These are phyloP conservation scores for Psilocybe azurescens DNA, from an alignment of 768 basidiomycete genomes.

Conservation along the genomic window DNA sequence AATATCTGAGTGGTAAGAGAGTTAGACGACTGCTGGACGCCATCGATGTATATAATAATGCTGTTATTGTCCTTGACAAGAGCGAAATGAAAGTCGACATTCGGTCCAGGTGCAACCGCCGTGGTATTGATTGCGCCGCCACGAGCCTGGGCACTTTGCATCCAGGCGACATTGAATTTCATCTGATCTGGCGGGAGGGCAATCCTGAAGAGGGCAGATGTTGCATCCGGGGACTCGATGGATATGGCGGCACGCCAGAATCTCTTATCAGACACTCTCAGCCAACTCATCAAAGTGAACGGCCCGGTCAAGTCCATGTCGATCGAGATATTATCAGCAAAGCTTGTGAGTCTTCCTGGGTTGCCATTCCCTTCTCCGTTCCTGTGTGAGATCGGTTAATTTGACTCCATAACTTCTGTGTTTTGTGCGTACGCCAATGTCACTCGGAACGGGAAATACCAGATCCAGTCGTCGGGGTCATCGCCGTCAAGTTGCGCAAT, in stretches of 20 bases:
- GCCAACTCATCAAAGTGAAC: background rate
- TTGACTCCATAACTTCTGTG: too few species aligned
- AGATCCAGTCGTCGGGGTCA: background rate
- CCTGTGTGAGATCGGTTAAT: background rate
- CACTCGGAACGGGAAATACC: background rate
- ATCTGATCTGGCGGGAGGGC: background rate
- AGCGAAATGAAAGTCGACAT: background rate
- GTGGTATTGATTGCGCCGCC: slow-evolving; percentile 1
- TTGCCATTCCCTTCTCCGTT: slow-evolving; percentile 1
- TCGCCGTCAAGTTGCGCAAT: background rate
- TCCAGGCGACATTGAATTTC: slow-evolving; percentile 6
- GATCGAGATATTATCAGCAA: background rate
- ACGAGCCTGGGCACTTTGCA: background rate
- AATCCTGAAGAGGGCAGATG: background rate
- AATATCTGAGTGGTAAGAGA: background rate
- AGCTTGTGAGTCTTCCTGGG: background rate
- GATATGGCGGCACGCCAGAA: slow-evolving; percentile 3
- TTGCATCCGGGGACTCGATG: background rate
- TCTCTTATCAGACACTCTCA: background rate
- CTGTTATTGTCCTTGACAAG: background rate
- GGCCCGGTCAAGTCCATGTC: background rate
- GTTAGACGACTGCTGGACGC: background rate
- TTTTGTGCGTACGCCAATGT: background rate
- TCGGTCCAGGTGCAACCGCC: slow-evolving; percentile 2
- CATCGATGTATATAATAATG: background rate